These are phyloP conservation scores for Trichomonas tenax DNA, from an alignment of 208 protist genomes.

Conservation along the genomic window DNA sequence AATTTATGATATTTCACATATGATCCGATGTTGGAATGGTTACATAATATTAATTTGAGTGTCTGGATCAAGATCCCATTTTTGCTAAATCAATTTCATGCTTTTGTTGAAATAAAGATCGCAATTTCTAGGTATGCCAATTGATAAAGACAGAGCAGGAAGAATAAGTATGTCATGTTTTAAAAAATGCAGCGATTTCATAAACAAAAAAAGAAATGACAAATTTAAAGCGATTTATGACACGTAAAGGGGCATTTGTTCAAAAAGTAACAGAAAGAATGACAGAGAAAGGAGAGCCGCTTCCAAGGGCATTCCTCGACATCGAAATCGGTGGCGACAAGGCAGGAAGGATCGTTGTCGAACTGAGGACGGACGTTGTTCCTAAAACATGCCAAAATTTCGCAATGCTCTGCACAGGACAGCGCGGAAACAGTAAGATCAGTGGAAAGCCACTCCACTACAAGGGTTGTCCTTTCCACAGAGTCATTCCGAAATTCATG, in stretches of 20 bases:
- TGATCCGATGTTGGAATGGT: too few species aligned
- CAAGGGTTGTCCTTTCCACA: slow-evolving; percentile 69
- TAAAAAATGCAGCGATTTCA: too few species aligned
- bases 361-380: slow-evolving; percentile 36
- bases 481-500: slow-evolving; percentile 68
- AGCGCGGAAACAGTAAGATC: not conserved
- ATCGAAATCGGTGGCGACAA: slow-evolving; percentile 22
- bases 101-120: too few species aligned
- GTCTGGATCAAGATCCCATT: too few species aligned
- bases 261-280: not conserved
- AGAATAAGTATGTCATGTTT: too few species aligned
- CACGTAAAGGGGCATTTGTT: not conserved
- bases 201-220: too few species aligned
- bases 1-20: too few species aligned
- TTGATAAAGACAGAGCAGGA: too few species aligned
- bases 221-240: not conserved
- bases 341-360: slow-evolving; percentile 40
- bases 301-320: slow-evolving; percentile 33
- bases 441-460: slow-evolving; percentile 56
- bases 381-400: slow-evolving; percentile 20
- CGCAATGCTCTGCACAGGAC: not conserved
- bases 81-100: too few species aligned
- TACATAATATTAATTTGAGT: too few species aligned
- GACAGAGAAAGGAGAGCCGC: not conserved
- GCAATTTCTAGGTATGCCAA: too few species aligned